phyloP scores from a whole-genome alignment of 2,329 filamentous ascomycete species.

The Colletotrichum costaricense region DNA sequence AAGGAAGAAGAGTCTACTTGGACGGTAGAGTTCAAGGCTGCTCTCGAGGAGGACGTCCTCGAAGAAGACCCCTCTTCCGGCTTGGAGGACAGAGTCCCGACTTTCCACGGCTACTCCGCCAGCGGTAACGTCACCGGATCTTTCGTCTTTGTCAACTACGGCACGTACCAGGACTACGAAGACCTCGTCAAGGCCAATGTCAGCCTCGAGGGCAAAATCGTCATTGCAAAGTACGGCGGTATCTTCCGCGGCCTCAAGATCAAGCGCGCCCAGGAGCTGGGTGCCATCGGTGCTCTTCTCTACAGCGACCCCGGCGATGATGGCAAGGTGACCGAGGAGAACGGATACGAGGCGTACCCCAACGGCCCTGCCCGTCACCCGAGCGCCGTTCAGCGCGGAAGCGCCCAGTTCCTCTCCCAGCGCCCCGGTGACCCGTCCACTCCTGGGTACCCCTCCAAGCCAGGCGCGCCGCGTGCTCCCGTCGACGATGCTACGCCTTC shows the following conservation, averaged over 20 bases:
- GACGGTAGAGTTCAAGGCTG: conserved; percentile 81
- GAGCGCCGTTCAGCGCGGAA: conserved; percentile 90
- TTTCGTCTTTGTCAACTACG: conserved; percentile 93
- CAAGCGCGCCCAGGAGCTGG: conserved; percentile 90
- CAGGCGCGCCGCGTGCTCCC: conserved; percentile 81
- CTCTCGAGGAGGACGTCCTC: conserved; percentile 85
- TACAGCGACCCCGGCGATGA: conserved; percentile 94
- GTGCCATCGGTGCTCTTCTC: conserved; percentile 86
- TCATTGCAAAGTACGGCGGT: conserved; percentile 84
- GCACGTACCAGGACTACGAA: conserved; percentile 86
- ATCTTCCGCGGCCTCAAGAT: conserved; percentile 93
- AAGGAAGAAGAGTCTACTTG: conserved; percentile 51
- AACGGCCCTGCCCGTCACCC: conserved; percentile 88
- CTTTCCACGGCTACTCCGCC: conserved; percentile 95
- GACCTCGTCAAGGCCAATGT: conserved; percentile 82
- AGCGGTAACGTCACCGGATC: conserved; percentile 90
- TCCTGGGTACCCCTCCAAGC: conserved; percentile 92
- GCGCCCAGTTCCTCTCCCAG: conserved; percentile 81
- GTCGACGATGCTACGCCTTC: conserved; percentile 78
- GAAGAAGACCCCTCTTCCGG: conserved; percentile 84
- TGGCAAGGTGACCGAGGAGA: conserved; percentile 81
- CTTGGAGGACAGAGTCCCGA: conserved; percentile 79
- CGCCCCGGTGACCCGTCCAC: conserved; percentile 83
- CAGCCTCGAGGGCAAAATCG: conserved; percentile 85
- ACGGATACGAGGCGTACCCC: conserved; percentile 84